Evolutionary conservation across 306 rosid species (phyloP).

Genomic region (Begonia loranthoides): DNA sequence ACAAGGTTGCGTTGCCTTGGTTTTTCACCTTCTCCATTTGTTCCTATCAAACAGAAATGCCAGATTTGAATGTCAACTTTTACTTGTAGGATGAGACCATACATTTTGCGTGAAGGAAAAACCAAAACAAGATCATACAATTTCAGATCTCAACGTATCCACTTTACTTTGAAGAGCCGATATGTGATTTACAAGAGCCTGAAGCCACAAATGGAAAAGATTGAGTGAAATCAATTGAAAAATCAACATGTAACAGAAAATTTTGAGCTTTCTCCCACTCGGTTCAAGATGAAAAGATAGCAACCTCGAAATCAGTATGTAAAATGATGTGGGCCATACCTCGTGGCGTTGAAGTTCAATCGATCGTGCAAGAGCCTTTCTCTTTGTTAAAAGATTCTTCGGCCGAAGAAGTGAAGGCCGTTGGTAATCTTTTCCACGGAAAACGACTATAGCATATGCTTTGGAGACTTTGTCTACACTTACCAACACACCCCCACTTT

Average conservation of each 20-base stretch:
- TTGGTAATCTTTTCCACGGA: constrained; percentile 67
- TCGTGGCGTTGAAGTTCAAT: constrained; percentile 91
- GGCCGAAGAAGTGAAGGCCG: constrained; percentile 82
- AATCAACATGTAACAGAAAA: too few relatives aligned
- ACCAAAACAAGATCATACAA: constrained; percentile 35
- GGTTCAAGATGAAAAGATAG: too few relatives aligned
- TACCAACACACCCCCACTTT: constrained; percentile 87
- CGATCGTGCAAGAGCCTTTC: constrained; percentile 92
- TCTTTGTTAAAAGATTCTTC: constrained; percentile 88
- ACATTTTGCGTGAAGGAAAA: constrained; percentile 4
- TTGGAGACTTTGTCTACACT: constrained; percentile 84
- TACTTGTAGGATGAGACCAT: too few relatives aligned
- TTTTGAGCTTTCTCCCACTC: too few relatives aligned
- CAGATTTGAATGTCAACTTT: background rate
- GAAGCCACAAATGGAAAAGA: constrained; percentile 13
- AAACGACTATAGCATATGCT: constrained; percentile 66
- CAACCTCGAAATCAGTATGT: background rate
- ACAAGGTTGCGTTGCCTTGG: constrained; percentile 54
- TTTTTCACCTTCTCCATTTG: constrained; percentile 71
- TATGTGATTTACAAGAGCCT: constrained; percentile 73
- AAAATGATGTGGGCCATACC: constrained; percentile 26
- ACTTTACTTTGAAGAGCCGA: constrained; percentile 47
- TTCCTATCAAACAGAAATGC: constrained; percentile 26
- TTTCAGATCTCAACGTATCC: constrained; percentile 52
- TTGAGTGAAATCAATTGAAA: constrained; percentile 5